phyloP scores from a whole-genome alignment of 78 protist genomes.

The Cavenderia fasciculata region DNA sequence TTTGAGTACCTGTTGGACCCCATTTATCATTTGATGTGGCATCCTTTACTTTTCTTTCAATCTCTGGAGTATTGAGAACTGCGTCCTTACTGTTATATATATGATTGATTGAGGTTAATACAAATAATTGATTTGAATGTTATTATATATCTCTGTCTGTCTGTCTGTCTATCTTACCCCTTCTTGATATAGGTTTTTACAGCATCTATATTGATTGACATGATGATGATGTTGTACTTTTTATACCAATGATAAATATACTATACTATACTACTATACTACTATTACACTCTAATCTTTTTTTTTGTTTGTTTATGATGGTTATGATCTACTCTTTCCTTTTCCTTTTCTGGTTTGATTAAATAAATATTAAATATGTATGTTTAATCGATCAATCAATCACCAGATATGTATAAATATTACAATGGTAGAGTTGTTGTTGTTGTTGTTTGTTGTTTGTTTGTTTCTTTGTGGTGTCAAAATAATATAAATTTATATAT shows the following conservation, averaged over 20 bases:
- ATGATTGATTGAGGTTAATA: not conserved
- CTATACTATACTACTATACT: not conserved
- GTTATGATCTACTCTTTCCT: not conserved
- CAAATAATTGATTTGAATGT: not conserved
- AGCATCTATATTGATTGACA: constrained; percentile 20
- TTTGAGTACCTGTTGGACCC: constrained; percentile 87
- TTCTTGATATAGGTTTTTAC: constrained; percentile 66
- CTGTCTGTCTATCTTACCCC: constrained; percentile 26
- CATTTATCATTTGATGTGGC: constrained; percentile 87
- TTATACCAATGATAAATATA: not conserved
- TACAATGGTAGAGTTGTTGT: not conserved
- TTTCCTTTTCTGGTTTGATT: too few species aligned
- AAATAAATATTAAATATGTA: not conserved
- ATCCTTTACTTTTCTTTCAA: constrained; percentile 80
- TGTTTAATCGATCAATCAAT: not conserved
- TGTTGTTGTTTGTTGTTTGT: not conserved
- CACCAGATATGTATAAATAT: not conserved
- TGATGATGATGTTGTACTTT: not conserved
- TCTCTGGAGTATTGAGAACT: constrained; percentile 76
- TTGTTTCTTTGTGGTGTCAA: constrained; percentile 1
- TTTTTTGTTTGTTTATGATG: not conserved
- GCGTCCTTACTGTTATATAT: constrained; percentile 54
- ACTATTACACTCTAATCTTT: not conserved
- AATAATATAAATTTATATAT: too few species aligned
- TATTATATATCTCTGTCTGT: not conserved